Evolutionary conservation across 495 filamentous ascomycete species (phyloP), one percentile per base, ranked within the genome.

Genomic region (Penicillium manginii): DNA sequence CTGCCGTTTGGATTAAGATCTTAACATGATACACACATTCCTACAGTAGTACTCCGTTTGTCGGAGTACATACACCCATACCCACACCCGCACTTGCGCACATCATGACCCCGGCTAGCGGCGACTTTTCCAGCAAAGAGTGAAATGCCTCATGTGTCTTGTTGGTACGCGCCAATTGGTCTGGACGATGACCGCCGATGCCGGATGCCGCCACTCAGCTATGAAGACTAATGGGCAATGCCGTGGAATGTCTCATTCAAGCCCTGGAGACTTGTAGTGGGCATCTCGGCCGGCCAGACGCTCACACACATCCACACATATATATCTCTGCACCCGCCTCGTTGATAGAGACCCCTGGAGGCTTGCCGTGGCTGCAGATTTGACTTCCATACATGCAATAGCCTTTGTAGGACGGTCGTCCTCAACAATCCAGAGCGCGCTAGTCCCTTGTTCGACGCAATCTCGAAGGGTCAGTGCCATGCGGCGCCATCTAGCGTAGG

Each of bases 311-410:
- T 11, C 12, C 21, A 47, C 6, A 47, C 12, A 29, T 47, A 47
- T 47, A 22, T 23, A 47, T 15, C 21, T 26, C 6, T 11, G 40
- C 17, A n/a, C 40, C 45, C 19, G 21, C 45, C 40, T 21, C 19
- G 26, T 21, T 19, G 45, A 47, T 47, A 19, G 45, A 47, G 45
- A 26, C 45, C 45, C 21, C 45, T 26, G 21, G 21, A n/a, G 22
- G 45, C 45, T 47, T 47, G 22, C 19, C 45, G 19, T 47, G 45
- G 22, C 45, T 47, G 45, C 45, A 47, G 45, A 10, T n/a, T n/a
- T 29, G 42, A 45, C 42, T 45, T n/a, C 1, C 42, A 10, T 2
- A 45, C 42, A 19, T 45, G 18, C 42, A 45, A 21, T 45, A 18
- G 42, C 17, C n/a, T 26, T 22, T 47, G 21, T 12, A 29, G 17